Evolutionary conservation across 1,284 basidiomycete species (phyloP).

Genomic region (Heterobasidion irregulare): DNA sequence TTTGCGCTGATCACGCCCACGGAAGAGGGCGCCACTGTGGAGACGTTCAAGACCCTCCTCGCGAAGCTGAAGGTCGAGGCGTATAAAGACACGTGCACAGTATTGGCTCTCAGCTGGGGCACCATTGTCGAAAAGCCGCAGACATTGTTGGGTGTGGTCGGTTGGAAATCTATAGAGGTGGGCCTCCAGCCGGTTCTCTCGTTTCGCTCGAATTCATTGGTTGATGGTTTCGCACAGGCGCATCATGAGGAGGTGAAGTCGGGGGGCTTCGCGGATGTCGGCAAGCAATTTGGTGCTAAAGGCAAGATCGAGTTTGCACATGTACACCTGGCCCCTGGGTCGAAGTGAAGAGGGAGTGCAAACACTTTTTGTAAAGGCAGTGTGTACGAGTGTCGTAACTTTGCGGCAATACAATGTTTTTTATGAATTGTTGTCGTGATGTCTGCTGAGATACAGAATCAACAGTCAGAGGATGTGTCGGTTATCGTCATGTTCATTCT

Average conservation of each 20-base stretch:
- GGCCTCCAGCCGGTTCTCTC: background rate
- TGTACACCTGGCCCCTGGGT: background rate
- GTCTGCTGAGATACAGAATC: too few relatives aligned
- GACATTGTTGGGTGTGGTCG: background rate
- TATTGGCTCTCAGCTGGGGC: background rate
- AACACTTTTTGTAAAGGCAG: background rate
- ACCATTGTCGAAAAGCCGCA: slow-evolving; percentile 1
- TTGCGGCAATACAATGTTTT: too few relatives aligned
- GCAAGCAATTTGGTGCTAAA: background rate
- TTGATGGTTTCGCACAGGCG: background rate
- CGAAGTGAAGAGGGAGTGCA: background rate
- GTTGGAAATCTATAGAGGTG: slow-evolving; percentile 1
- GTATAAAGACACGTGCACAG: background rate
- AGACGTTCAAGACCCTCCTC: background rate
- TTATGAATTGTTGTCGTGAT: too few relatives aligned
- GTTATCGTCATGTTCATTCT: too few relatives aligned
- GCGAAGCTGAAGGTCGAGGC: too few relatives aligned
- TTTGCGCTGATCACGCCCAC: background rate
- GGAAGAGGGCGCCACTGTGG: background rate
- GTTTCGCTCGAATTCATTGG: background rate
- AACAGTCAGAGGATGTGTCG: too few relatives aligned
- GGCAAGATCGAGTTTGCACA: background rate
- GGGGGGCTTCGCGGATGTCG: background rate
- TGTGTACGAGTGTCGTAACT: too few relatives aligned
- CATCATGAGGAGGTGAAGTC: background rate